Conservation (phyloP, 2,329 filamentous ascomycete species). For the Pyrenophora tritici-repentis region DNA sequence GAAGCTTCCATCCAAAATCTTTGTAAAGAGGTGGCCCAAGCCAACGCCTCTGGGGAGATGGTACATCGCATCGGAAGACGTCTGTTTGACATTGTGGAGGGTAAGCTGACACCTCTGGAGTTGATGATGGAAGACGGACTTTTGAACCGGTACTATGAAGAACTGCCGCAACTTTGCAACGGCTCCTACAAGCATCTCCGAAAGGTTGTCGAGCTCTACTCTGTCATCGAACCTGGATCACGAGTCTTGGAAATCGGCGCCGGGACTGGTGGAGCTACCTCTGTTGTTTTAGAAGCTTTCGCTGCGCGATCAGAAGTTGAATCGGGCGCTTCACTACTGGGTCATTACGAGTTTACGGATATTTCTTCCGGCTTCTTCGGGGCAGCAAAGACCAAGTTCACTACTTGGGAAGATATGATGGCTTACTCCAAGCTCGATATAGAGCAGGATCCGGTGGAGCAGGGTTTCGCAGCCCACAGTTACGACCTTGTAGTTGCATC, state of each 20-base stretch:
- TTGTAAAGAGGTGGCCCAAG: too few relatives aligned
- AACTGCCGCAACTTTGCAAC: background rate
- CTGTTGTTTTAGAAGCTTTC: background rate
- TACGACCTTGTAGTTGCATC: slow-evolving; percentile 5
- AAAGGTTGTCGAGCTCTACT: background rate
- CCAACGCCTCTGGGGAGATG: too few relatives aligned
- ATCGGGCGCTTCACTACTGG: slow-evolving; percentile 2
- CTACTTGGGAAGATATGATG: background rate
- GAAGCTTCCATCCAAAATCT: too few relatives aligned
- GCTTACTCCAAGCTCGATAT: slow-evolving; percentile 1
- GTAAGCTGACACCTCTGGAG: slow-evolving; percentile 7
- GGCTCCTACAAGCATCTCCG: slow-evolving; percentile 5
- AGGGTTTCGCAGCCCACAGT: background rate
- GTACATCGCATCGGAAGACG: slow-evolving; percentile 8
- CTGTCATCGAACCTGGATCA: slow-evolving; percentile 1
- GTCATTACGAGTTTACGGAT: slow-evolving; percentile 1
- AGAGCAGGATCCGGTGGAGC: background rate
- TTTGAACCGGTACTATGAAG: slow-evolving; percentile 4
- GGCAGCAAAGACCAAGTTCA: background rate
- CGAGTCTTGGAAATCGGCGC: slow-evolving; percentile 7
- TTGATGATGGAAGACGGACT: slow-evolving; percentile 11
- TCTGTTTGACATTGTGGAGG: slow-evolving; percentile 1
- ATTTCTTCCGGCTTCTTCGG: slow-evolving; percentile 5
- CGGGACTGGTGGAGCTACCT: slow-evolving; percentile 2
- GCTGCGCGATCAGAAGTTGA: too few relatives aligned